phyloP scores from a whole-genome alignment of 805 yeast genomes.

The Maudiozyma barnettii region DNA sequence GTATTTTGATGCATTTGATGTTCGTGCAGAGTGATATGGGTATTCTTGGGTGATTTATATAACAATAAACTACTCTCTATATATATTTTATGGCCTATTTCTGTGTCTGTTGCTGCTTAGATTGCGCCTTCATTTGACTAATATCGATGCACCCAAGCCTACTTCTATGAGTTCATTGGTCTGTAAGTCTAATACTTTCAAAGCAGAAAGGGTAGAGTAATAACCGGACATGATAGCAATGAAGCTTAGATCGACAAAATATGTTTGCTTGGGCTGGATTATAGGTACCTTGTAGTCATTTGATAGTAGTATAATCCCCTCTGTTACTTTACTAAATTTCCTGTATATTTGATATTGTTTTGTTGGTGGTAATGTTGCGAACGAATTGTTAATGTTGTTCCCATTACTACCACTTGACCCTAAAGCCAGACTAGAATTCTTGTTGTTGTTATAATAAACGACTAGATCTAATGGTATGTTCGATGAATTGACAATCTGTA shows the following conservation, averaged over 20 bases:
- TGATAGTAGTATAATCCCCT: constrained; percentile 25
- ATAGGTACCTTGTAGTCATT: constrained; percentile 28
- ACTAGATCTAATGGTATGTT: constrained; percentile 20
- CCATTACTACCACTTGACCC: neutral
- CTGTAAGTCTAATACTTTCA: constrained; percentile 26
- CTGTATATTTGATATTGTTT: constrained; percentile 20
- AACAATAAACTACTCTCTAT: no score
- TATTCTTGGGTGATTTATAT: no score
- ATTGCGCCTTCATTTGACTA: constrained; percentile 13
- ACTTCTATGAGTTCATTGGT: constrained; percentile 25
- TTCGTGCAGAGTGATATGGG: no score
- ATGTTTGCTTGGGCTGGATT: constrained; percentile 21
- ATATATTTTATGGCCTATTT: neutral
- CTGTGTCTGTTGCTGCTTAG: neutral
- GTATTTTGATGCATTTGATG: no score
- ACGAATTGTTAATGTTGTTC: neutral
- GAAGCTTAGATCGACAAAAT: constrained; percentile 21
- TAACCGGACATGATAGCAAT: constrained; percentile 26
- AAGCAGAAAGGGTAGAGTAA: constrained; percentile 22
- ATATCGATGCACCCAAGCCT: constrained; percentile 20
- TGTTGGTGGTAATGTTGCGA: constrained; percentile 9
- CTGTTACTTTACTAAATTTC: constrained; percentile 16
- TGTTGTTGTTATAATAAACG: constrained; percentile 21
- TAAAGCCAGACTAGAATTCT: neutral
- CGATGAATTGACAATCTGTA: constrained; percentile 25